Evolutionary conservation across 441 rosid genomes (phyloP).

Genomic region (Corymbia calophylla): DNA sequence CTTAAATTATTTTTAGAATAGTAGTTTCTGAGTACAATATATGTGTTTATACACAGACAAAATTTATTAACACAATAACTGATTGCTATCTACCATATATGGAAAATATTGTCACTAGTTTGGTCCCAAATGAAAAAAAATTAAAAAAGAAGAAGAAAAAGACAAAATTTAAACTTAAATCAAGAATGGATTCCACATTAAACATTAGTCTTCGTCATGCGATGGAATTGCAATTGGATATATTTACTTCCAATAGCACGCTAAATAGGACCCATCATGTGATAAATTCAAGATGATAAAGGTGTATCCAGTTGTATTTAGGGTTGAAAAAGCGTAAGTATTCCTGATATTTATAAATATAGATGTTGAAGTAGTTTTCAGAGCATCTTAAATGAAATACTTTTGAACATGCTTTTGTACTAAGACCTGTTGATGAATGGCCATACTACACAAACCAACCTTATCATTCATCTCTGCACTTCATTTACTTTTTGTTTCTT

Average conservation of each 20-base stretch:
- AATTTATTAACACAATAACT: not conserved
- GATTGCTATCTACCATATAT: not conserved
- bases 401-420: not conserved
- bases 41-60: not conserved
- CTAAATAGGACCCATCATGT: not conserved
- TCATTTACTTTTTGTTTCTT: no score
- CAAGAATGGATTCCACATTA: not conserved
- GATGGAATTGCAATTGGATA: not conserved
- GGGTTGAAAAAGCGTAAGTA: not conserved
- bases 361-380: not conserved
- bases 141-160: not conserved
- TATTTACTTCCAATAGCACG: not conserved
- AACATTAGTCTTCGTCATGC: not conserved
- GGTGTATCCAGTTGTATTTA: fast-evolving
- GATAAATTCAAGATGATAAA: not conserved
- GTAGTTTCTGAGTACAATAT: fast-evolving
- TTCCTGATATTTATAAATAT: not conserved
- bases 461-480: not conserved
- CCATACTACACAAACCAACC: not conserved
- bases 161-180: not conserved
- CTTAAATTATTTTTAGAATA: not conserved
- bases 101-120: not conserved
- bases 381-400: not conserved
- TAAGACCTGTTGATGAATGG: not conserved
- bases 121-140: not conserved